These are phyloP conservation scores for Viola odorata DNA, from an alignment of 345 rosid genomes.

Conservation along the genomic window DNA sequence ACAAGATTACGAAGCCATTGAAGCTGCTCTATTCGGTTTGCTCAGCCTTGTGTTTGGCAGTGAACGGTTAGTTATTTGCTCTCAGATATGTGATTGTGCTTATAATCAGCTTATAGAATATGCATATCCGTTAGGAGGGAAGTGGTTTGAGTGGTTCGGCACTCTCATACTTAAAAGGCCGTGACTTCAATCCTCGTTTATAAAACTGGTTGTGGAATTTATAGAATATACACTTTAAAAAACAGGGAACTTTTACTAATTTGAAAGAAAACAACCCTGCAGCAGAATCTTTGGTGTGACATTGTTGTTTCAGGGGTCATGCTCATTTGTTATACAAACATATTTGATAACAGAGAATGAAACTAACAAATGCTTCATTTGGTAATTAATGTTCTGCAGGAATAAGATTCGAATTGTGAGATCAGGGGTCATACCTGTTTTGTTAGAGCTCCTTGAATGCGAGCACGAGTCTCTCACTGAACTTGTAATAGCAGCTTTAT, in stretches of 20 bases:
- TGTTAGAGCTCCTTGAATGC: constrained; percentile 52
- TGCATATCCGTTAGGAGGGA: neutral
- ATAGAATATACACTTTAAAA: neutral
- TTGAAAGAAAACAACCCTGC: neutral
- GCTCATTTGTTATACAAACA: too few relatives aligned
- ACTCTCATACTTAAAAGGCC: neutral
- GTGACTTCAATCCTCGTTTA: neutral
- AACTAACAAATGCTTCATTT: neutral
- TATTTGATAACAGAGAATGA: neutral
- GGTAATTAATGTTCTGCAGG: constrained; percentile 28
- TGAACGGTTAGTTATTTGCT: constrained; percentile 47
- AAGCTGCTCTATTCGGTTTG: constrained; percentile 66
- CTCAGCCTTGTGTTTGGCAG: constrained; percentile 86
- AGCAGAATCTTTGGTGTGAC: neutral
- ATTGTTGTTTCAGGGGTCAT: neutral
- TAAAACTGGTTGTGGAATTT: neutral
- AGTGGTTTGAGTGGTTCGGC: too few relatives aligned
- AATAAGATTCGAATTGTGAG: constrained; percentile 67
- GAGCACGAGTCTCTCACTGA: constrained; percentile 37
- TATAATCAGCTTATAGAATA: neutral
- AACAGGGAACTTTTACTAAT: neutral
- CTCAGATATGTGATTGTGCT: neutral
- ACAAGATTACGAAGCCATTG: constrained; percentile 50
- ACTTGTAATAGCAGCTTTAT: constrained; percentile 46
- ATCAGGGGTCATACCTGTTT: constrained; percentile 50